Evolutionary conservation across 768 basidiomycete genomes (phyloP), one percentile per base, ranked within the genome.

Genomic region (Trametes gibbosa): DNA sequence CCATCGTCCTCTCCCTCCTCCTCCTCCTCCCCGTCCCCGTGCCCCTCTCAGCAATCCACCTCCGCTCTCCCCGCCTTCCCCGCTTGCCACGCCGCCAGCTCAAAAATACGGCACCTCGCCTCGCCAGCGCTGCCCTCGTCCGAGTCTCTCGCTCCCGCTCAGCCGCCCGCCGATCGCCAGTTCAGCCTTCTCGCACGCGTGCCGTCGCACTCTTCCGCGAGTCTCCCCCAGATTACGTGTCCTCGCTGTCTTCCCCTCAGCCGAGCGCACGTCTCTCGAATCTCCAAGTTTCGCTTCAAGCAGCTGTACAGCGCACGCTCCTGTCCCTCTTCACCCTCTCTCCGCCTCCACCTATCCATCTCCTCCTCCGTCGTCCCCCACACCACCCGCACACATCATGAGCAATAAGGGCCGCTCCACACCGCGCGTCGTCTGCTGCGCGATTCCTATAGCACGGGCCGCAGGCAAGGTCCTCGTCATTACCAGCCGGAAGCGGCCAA

Each of bases 381-480:
- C 5, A 32, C 4, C 29, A 47, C 45, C 24, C 48, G 14, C 32
- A 24, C 34, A 63, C 62, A 63, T 61, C 65, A 80, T 80, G 78
- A 74, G 75, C 66, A 82, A 84, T 65, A 91, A 92, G 79, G 90
- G 89, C 68, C 85, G 91, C 65, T 74, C 86, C 55, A 82, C 83
- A 50, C 92, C 92, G 54, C 88, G 92, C 71, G 81, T 94, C 73
- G 92, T 94, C 65, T 94, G 92, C 75, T 93, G 92, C 70, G 92
- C 92, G 50, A 94, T 94, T 57, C 92, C 92, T 54, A 90, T 94
- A 65, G 77, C 84, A 46, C 81, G 85, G 63, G 75, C 85, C 25
- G 83, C 85, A 6, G 84, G 84, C 72, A 90, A 92, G 72, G 82
- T 94, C 56, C 84, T 94, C 61, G 82, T 94, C 63, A 81, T 94